These are phyloP conservation scores for Emmonsiellopsis sp. DNA, from an alignment of 2,329 filamentous ascomycete species.

Conservation along the genomic window DNA sequence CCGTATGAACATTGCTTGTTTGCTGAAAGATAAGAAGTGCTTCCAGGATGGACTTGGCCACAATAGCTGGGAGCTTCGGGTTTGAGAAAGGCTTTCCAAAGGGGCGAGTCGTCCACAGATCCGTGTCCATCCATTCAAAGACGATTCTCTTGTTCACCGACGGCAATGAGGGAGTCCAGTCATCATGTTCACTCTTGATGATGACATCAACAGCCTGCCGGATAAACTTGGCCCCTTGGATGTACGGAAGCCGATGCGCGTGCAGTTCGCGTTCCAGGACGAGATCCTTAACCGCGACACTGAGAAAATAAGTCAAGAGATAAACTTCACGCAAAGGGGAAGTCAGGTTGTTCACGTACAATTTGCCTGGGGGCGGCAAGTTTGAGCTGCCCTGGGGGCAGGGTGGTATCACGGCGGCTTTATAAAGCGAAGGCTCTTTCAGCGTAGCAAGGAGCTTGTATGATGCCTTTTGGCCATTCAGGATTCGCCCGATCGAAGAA, in stretches of 20 bases:
- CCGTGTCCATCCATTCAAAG: constrained; percentile 10
- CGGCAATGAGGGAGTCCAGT: constrained; percentile 5
- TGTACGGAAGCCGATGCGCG: constrained; percentile 7
- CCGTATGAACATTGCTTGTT: constrained; percentile 6
- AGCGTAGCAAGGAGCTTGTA: constrained; percentile 6
- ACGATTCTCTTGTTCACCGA: constrained; percentile 9
- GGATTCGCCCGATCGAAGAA: constrained; percentile 3
- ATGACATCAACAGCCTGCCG: constrained; percentile 8
- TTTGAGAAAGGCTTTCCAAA: constrained; percentile 10
- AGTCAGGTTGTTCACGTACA: neutral
- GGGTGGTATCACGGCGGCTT: constrained; percentile 5
- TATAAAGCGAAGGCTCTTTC: constrained; percentile 8
- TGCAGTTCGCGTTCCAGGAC: constrained; percentile 6
- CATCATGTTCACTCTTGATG: constrained; percentile 7
- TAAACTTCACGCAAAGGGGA: neutral
- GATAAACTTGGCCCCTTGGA: constrained; percentile 7
- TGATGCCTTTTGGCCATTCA: constrained; percentile 9
- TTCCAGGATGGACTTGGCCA: constrained; percentile 7
- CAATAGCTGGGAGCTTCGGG: constrained; percentile 7
- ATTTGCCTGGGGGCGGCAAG: neutral
- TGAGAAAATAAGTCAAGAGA: neutral
- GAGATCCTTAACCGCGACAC: constrained; percentile 8
- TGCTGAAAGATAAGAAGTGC: constrained; percentile 7
- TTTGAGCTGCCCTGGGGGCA: too few relatives aligned
- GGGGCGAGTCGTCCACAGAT: constrained; percentile 7